These are phyloP conservation scores for Mycoemilia scoparia DNA, from an alignment of 192 early-diverging fungal genomes.

Conservation along the genomic window DNA sequence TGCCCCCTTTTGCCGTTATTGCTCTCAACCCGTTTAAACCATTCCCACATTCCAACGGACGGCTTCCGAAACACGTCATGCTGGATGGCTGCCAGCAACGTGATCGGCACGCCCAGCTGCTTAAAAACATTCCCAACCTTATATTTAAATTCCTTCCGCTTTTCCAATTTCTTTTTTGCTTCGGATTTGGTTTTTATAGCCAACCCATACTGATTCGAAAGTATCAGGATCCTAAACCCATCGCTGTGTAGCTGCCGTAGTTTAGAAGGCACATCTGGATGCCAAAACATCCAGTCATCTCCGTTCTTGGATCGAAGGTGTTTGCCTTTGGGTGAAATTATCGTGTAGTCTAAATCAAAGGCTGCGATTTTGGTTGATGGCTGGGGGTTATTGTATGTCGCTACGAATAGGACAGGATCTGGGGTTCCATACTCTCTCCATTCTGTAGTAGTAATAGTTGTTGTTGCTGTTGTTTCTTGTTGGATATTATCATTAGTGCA, in stretches of 20 bases:
- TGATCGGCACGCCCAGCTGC: conserved; percentile 51
- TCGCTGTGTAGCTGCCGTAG: conserved; percentile 37
- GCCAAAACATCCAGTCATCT: conserved; percentile 67
- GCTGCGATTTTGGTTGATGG: conserved; percentile 21
- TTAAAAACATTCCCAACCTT: conserved; percentile 63
- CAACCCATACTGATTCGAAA: conserved; percentile 17
- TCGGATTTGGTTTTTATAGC: conserved; percentile 3
- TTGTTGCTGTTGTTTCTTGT: too few relatives aligned
- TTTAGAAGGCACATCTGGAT: conserved; percentile 33
- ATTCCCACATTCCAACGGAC: conserved; percentile 19
- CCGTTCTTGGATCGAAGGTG: conserved; percentile 40
- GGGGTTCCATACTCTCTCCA: too few relatives aligned
- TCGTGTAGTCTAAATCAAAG: conserved; percentile 48
- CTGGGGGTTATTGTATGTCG: conserved; percentile 11
- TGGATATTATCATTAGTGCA: too few relatives aligned
- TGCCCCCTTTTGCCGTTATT: conserved; percentile 6
- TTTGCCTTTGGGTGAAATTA: conserved; percentile 47
- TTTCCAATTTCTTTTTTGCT: conserved; percentile 4
- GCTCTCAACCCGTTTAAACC: conserved; percentile 4
- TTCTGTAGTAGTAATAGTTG: too few relatives aligned
- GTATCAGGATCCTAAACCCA: conserved; percentile 32
- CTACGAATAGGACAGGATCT: too few relatives aligned
- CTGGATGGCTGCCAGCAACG: conserved; percentile 46
- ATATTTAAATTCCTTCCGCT: conserved; percentile 19
- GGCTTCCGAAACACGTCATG: conserved; percentile 39